Evolutionary conservation across 2,329 filamentous ascomycete species (phyloP).

Genomic region (Arthrobotrys pseudoclavata): DNA sequence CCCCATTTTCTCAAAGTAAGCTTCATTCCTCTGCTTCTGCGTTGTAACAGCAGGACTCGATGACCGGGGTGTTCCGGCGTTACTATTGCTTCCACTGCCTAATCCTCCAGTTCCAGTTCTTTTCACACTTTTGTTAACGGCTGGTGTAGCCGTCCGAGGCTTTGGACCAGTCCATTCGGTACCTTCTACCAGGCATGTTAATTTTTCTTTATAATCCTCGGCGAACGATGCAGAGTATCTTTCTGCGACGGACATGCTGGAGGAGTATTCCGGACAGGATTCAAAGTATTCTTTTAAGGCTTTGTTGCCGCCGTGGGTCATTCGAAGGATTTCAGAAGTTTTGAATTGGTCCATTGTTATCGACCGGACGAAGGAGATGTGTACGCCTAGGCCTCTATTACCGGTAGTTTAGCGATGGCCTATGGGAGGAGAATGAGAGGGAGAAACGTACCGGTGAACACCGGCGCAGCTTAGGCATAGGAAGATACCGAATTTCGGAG

Average conservation of each 20-base stretch:
- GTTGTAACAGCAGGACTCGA: slow-evolving; percentile 68
- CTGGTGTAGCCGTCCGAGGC: slow-evolving; percentile 63
- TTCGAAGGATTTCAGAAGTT: slow-evolving; percentile 87
- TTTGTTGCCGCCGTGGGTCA: slow-evolving; percentile 92
- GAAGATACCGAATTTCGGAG: slow-evolving; percentile 97
- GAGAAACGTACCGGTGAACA: slow-evolving; percentile 74
- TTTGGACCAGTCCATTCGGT: slow-evolving; percentile 79
- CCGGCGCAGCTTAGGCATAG: slow-evolving; percentile 97
- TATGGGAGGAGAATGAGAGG: background rate
- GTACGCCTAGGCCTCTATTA: slow-evolving; percentile 84
- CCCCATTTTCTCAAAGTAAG: slow-evolving; percentile 89
- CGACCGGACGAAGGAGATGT: slow-evolving; percentile 97
- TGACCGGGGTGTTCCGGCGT: slow-evolving; percentile 62
- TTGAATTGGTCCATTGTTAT: slow-evolving; percentile 99
- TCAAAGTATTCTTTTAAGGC: slow-evolving; percentile 91
- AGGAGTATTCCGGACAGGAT: slow-evolving; percentile 64
- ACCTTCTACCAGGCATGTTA: slow-evolving; percentile 75
- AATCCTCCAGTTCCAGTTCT: slow-evolving; percentile 64
- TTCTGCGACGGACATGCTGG: slow-evolving; percentile 62
- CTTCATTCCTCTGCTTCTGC: slow-evolving; percentile 79
- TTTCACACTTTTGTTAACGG: slow-evolving; percentile 61
- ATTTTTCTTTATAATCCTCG: slow-evolving; percentile 64
- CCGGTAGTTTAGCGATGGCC: background rate
- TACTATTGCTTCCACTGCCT: slow-evolving; percentile 64
- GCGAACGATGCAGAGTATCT: slow-evolving; percentile 61